Conservation (phyloP, 305 asterid genomes). For the Andrographis paniculata region DNA sequence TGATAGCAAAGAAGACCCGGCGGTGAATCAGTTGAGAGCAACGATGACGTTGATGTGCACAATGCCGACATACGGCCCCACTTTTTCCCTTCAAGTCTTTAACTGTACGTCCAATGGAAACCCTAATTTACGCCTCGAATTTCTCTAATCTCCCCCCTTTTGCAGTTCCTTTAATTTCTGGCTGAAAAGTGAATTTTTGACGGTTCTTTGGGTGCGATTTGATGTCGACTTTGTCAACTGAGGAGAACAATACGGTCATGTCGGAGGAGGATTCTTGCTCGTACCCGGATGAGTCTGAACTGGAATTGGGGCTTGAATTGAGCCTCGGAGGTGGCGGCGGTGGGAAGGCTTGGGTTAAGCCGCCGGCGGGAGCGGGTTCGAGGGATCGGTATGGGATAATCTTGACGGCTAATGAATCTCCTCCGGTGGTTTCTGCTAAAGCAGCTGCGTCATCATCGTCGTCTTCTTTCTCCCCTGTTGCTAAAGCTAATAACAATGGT, state of each 20-base stretch:
- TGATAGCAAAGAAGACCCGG: no score
- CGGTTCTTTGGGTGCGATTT: constrained; percentile 18
- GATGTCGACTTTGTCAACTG: constrained; percentile 34
- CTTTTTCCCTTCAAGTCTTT: not conserved
- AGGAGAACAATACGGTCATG: constrained; percentile 24
- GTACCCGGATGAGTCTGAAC: constrained; percentile 49
- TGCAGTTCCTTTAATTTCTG: constrained; percentile 4
- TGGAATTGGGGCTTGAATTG: constrained; percentile 75
- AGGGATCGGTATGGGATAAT: constrained; percentile 47
- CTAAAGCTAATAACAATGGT: constrained; percentile 24
- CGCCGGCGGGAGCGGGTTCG: constrained; percentile 12
- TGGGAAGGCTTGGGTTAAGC: constrained; percentile 23
- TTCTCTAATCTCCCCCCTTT: not conserved
- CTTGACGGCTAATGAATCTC: constrained; percentile 42
- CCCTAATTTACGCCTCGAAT: not conserved
- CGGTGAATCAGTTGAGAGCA: not conserved
- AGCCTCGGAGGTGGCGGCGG: constrained; percentile 47
- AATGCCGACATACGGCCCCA: constrained; percentile 3
- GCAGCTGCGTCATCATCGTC: constrained; percentile 19
- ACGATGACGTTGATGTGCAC: not conserved
- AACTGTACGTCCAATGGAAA: not conserved
- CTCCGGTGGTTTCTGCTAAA: constrained; percentile 9
- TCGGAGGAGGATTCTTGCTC: constrained; percentile 63
- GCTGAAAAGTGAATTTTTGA: constrained; percentile 4
- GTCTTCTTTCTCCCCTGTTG: constrained; percentile 38